Evolutionary conservation across 345 rosid species (phyloP), one percentile per base, ranked within the genome.

Genomic region (Durio zibethinus): DNA sequence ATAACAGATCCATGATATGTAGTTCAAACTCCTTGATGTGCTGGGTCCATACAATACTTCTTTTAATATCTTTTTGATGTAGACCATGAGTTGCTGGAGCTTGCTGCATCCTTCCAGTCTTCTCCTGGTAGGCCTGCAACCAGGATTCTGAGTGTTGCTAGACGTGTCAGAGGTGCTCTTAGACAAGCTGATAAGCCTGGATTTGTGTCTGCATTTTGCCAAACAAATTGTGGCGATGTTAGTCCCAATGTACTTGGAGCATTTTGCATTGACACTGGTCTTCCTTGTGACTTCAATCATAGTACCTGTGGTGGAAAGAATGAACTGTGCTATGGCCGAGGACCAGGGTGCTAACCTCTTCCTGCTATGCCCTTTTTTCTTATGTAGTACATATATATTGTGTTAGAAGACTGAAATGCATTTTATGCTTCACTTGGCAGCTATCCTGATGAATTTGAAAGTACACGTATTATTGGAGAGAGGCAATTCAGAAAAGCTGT

Each of bases 231-330:
- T 83, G 99, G 99, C 64, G 98, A 96, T 86, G 97, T 96, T 81
- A 96, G 97, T 83, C 99, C 99, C 73, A 96, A 96, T 80, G 93
- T 93, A 80, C 99, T 92, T 42, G 97, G 99, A 81, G 92, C 97
- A 76, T 96, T 93, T 85, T 96, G 99, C 79, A 79, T 60, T 23
- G 97, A 96, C 89, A 87, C 93, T 76, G 99, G 94, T 31, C 89
- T 91, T 76, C 93, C 97, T 78, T 96, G 98, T 93, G 99, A 96
- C 73, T 96, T 96, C 87, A 91, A 96, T 82, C 98, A 93, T 83
- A 93, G 99, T 83, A 96, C 99, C 67, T 93, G 99, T 43, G 87
- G 97, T 79, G 97, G 99, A 63, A 93, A 89, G 88, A 96, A 93
- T 47, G 97, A 96, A 82, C 61, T 88, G 75, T 96, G 98, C 87